Evolutionary conservation across 2,329 filamentous ascomycete species (phyloP), one percentile per base, ranked within the genome.

Genomic region (Metarhizium robertsii): DNA sequence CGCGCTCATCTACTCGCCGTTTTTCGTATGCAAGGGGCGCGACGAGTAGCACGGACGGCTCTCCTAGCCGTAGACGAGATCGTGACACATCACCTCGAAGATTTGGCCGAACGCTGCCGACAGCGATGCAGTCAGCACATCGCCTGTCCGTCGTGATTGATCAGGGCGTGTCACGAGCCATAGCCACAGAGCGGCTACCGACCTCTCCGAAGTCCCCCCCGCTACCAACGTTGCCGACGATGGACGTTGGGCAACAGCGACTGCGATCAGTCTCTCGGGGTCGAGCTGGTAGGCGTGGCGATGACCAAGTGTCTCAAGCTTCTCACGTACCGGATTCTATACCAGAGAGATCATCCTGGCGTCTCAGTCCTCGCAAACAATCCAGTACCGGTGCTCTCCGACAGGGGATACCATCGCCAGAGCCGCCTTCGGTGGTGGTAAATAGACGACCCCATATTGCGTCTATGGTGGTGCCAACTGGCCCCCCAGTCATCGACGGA

Each of bases 71-170:
- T 7, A 36, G 16, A 48, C 50, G 47, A 25, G 45, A 58, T 11
- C 10, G 50, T 16, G 53, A 13, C 2, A 46, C 20, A 18, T 55
- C 56, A 14, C 45, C 53, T n/a, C 36, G 32, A 18, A 53, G 45
- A 40, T n/a, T 3, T 20, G 50, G 46, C 42, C 72, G 71, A 42
- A 67, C 69, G 16, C 74, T 76, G 2, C 77, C 79, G 2, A 75
- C 77, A 1, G 70, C 75, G 0, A 65, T 81, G 43, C 67, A 73
- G 30, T 72, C 76, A 57, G 74, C 78, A 2, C 73, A 79, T 6
- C 78, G 79, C 2, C 66, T 83, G 10, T 83, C 80, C 1, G 74
- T 79, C 50, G 78, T 83, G 2, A 67, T 75, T 53, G 80, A 83
- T 56, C 74, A 79, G 49, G 29, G 16, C 11, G 42, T 20, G 47